Conservation (phyloP, 176 grass and related monocot species). For the Melocanna baccifera region DNA sequence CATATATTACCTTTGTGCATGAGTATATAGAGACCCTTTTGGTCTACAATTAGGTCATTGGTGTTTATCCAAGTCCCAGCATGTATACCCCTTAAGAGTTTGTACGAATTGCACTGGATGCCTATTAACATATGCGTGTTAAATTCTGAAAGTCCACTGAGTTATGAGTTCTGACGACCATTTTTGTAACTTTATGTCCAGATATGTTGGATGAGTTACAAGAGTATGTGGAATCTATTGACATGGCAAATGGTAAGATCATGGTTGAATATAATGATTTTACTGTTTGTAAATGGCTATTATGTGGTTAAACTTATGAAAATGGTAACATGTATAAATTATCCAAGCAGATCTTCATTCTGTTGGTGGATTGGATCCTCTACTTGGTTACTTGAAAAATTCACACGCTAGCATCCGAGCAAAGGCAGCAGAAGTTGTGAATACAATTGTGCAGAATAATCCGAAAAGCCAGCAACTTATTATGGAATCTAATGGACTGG, state of each 20-base stretch:
- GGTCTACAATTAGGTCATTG: not conserved
- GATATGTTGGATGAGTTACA: slow-evolving; percentile 78
- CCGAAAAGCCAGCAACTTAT: slow-evolving; percentile 80
- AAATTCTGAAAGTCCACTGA: not conserved
- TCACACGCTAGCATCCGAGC: slow-evolving; percentile 76
- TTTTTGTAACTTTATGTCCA: slow-evolving; percentile 23
- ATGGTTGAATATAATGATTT: not conserved
- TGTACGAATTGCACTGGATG: not conserved
- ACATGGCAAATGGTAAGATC: slow-evolving; percentile 70
- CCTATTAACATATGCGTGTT: not conserved
- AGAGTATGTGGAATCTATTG: slow-evolving; percentile 77
- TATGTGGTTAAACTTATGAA: not conserved
- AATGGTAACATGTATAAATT: not conserved
- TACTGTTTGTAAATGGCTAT: not conserved
- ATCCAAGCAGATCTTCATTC: slow-evolving; percentile 67
- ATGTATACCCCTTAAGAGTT: not conserved
- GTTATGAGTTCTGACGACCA: not conserved
- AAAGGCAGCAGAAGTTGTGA: slow-evolving; percentile 90
- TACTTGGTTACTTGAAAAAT: slow-evolving; percentile 78
- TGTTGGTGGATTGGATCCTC: slow-evolving; percentile 81
- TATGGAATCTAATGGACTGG: slow-evolving; percentile 76
- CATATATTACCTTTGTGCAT: not conserved
- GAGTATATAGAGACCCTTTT: not conserved
- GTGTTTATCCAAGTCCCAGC: not conserved
- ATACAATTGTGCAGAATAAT: slow-evolving; percentile 90